Evolutionary conservation across 345 rosid species (phyloP), one percentile per base, ranked within the genome.

Genomic region (Salix purpurea): DNA sequence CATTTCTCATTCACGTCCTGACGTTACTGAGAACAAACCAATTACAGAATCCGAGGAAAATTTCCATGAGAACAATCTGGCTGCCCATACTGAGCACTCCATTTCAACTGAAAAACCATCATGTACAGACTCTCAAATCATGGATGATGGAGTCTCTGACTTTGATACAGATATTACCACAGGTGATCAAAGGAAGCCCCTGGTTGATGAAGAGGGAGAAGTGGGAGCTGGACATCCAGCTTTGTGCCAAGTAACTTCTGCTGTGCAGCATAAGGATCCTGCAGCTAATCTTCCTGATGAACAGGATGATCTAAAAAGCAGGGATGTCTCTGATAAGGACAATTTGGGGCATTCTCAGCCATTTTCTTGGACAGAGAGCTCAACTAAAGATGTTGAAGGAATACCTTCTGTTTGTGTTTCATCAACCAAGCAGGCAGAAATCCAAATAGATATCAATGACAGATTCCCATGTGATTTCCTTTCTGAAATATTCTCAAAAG

Each of bases 381-480:
- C 82, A 67, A 60, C 68, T 32, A 76, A 72, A 70, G 82, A 78
- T 84, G 79, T 78, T 74, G 76, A 78, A 68, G 81, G 77, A 72
- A 77, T 80, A 74, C 65, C 78, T 77, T 72, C 82, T 73, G 67
- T 69, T 54, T 78, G 64, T 75, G 80, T 72, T 76, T 78, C 89
- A 65, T 85, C 85, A 72, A 78, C 79, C 19, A 94, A 91, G 73
- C 85, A 77, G 64, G 89, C 91, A 77, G 98, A 90, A 79, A 92
- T 91, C 79, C 87, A 88, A 76, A 89, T 94, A 72, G 96, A 94
- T 84, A 89, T 91, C 66, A 87, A 92, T 70, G 98, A 94, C 72
- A 86, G 96, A 37, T 92, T 92, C 79, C 96, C 97, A 79, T 88
- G 83, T 77, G 94, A 92, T 77, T 83, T 91, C 74, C 93, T 94